Evolutionary conservation across 768 basidiomycete species (phyloP), one percentile per base, ranked within the genome.

Genomic region (Mrakia hoshinonis): DNA sequence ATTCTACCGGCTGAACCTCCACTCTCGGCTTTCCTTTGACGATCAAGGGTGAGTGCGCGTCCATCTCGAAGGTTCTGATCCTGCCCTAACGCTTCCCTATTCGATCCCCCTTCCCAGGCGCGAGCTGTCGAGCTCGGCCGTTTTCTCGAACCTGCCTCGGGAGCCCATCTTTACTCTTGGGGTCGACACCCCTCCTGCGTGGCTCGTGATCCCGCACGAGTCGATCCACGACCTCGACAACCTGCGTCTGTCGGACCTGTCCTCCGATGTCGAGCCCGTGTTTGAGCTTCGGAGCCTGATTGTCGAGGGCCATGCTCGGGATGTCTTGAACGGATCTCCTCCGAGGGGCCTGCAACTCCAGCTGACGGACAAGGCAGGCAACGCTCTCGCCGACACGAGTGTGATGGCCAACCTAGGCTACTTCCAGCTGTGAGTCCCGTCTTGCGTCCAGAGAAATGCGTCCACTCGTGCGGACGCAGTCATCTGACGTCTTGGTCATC

Each of bases 381-480:
- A 71, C 31, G 68, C 81, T 2, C 82, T 94, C 18, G 91, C 89
- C 9, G 93, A 96, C 75, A 98, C 96, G 0, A 89, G 87, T 70
- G 88, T 98, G 48, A 91, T 96, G 68, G 92, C 89, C 5, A 99
- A 98, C 77, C 82, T 98, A 6, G 96, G 96, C 1, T 99, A 99
- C 79, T 81, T 97, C 68, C 96, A 99, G 77, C 93, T 98, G 72
- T 73, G n/a, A 39, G 72, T 69, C 36, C 15, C 7, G 0, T n/a
- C n/a, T n/a, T n/a, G n/a, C n/a, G n/a, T n/a, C n/a, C n/a, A n/a
- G n/a, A n/a, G n/a, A n/a, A 15, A 43, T 15, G 43, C 43, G 7
- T 54, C n/a, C 15, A 2, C 64, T 34, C 4, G 20, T 15, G 12
- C 18, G 7, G 15, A 31, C 9, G 10, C 26, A 13, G 1, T 66